phyloP scores from a whole-genome alignment of 768 basidiomycete species.

The Kwoniella sp. region DNA sequence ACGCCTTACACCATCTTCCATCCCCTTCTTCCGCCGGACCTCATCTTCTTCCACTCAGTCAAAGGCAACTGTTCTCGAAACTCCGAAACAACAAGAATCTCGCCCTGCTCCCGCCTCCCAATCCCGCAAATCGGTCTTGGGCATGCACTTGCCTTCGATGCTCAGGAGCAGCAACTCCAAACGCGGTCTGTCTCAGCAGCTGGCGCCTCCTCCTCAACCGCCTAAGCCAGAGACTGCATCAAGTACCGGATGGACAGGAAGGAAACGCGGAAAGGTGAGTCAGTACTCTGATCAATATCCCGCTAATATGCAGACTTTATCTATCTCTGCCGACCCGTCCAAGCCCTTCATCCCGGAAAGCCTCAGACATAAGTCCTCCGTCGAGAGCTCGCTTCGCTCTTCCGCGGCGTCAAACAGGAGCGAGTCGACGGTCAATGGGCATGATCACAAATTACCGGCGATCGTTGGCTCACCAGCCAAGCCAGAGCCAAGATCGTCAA shows the following conservation, averaged over 20 bases:
- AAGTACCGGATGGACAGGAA: constrained; percentile 48
- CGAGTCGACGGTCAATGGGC: constrained; percentile 37
- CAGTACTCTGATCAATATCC: background rate
- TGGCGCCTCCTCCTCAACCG: constrained; percentile 14
- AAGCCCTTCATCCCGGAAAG: constrained; percentile 21
- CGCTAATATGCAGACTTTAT: constrained; percentile 40
- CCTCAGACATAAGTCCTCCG: constrained; percentile 29
- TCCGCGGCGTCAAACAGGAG: constrained; percentile 27
- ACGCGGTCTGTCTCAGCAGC: constrained; percentile 64
- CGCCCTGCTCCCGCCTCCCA: constrained; percentile 9
- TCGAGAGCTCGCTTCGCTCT: constrained; percentile 29
- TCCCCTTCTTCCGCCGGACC: constrained; percentile 55
- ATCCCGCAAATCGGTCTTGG: constrained; percentile 67
- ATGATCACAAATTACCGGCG: constrained; percentile 27
- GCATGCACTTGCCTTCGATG: constrained; percentile 76
- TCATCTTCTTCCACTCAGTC: constrained; percentile 49
- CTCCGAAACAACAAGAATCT: constrained; percentile 20
- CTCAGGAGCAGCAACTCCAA: constrained; percentile 81
- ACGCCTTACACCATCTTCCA: constrained; percentile 45
- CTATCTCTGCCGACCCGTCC: constrained; percentile 35
- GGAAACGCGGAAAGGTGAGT: constrained; percentile 51
- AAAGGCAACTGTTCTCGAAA: constrained; percentile 20
- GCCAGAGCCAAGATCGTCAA: constrained; percentile 19
- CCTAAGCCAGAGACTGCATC: constrained; percentile 11
- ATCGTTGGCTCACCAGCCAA: constrained; percentile 43